Conservation (phyloP, 805 yeast species). For the Candida ulmi region DNA sequence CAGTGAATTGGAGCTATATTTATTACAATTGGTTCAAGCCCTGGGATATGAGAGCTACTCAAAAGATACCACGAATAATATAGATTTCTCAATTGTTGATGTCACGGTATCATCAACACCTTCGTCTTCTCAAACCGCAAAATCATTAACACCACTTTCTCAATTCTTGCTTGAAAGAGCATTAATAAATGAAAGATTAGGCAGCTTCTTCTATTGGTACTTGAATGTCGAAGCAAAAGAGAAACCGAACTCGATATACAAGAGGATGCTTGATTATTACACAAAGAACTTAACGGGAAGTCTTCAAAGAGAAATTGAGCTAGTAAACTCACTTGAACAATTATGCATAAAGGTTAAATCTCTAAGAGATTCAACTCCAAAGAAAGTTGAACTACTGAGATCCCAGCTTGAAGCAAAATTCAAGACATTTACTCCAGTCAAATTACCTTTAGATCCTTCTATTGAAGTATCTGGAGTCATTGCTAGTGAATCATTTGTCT, state of each 20-base stretch:
- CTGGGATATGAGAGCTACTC: slow-evolving; percentile 60
- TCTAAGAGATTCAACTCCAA: slow-evolving; percentile 70
- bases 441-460: slow-evolving; percentile 81
- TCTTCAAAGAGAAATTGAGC: slow-evolving; percentile 56
- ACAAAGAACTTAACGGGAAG: slow-evolving; percentile 26
- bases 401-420: slow-evolving; percentile 32
- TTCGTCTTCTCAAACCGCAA: slow-evolving; percentile 16
- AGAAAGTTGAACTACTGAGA: slow-evolving; percentile 65
- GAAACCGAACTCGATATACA: slow-evolving; percentile 38
- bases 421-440: slow-evolving; percentile 50
- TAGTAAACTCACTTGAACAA: slow-evolving; percentile 59
- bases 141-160: slow-evolving; percentile 54
- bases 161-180: slow-evolving; percentile 73
- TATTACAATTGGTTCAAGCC: slow-evolving; percentile 89
- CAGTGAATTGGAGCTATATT: slow-evolving; percentile 71
- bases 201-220: slow-evolving; percentile 88
- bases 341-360: slow-evolving; percentile 60
- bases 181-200: slow-evolving; percentile 55
- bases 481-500: slow-evolving; percentile 78
- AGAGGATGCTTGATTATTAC: slow-evolving; percentile 42
- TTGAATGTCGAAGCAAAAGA: slow-evolving; percentile 84
- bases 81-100: slow-evolving; percentile 35
- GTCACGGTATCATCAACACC: slow-evolving; percentile 21
- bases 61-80: slow-evolving; percentile 9
- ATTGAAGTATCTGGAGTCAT: slow-evolving; percentile 67